These are phyloP conservation scores for Calonectria multiphialidica DNA, from an alignment of 2,329 filamentous ascomycete genomes.

Conservation along the genomic window DNA sequence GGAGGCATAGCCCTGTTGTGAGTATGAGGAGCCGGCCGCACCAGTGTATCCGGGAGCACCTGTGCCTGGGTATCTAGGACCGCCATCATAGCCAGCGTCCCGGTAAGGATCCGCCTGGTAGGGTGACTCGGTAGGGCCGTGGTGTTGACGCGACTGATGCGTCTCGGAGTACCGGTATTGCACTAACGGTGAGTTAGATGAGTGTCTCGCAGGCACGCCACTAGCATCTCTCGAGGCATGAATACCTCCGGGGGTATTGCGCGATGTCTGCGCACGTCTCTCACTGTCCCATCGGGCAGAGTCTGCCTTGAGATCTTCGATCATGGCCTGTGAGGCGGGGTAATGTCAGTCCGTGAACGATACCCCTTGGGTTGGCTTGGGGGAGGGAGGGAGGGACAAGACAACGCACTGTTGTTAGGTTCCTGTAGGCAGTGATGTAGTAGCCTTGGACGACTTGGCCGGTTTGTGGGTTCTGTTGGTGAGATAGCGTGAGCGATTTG, in stretches of 20 bases:
- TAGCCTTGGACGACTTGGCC: conserved; percentile 77
- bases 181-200: conserved; percentile 71
- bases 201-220: conserved; percentile 60
- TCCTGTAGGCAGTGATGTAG: conserved; percentile 83
- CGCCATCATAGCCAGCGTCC: conserved; percentile 54
- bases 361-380: background rate
- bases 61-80: conserved; percentile 63
- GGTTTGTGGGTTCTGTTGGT: conserved; percentile 62
- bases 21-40: conserved; percentile 53
- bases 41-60: conserved; percentile 63
- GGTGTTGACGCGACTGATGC: conserved; percentile 60
- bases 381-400: background rate
- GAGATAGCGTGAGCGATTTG: conserved; percentile 40
- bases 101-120: conserved; percentile 53
- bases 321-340: conserved; percentile 65
- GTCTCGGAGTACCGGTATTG: conserved; percentile 69
- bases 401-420: conserved; percentile 78
- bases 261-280: conserved; percentile 67
- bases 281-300: conserved; percentile 73
- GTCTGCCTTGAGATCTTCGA: conserved; percentile 72
- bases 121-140: conserved; percentile 58
- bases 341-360: conserved; percentile 26
- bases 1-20: conserved; percentile 44
- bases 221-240: conserved; percentile 63
- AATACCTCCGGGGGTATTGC: conserved; percentile 70